Conservation (phyloP, 1,139 yeast species). For the Nakaseomyces nivariensis region DNA sequence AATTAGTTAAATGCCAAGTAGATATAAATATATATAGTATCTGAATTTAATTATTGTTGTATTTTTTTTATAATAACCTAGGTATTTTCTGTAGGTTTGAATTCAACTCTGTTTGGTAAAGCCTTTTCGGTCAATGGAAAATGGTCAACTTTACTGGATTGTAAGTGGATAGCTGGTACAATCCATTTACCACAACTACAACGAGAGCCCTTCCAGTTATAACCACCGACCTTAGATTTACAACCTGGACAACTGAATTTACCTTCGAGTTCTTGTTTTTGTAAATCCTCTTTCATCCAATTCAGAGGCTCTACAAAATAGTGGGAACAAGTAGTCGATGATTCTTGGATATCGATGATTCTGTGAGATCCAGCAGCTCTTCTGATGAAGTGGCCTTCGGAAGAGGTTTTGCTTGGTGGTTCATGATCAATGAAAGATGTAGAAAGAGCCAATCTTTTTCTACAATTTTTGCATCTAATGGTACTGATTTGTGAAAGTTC, state of each 20-base stretch:
- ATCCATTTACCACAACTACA: constrained; percentile 97
- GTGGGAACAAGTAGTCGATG: constrained; percentile 65
- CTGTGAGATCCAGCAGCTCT: constrained; percentile 52
- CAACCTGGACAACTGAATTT: constrained; percentile 81
- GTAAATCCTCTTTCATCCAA: constrained; percentile 83
- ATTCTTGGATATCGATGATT: constrained; percentile 45
- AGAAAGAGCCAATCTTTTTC: constrained; percentile 40
- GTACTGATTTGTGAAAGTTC: constrained; percentile 26
- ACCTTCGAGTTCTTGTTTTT: constrained; percentile 65
- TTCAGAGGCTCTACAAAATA: constrained; percentile 73
- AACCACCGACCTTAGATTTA: constrained; percentile 73
- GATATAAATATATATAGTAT: no score
- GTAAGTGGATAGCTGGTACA: constrained; percentile 81
- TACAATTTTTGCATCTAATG: constrained; percentile 62
- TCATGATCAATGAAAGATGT: constrained; percentile 48
- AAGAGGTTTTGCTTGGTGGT: constrained; percentile 50
- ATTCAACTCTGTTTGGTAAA: constrained; percentile 22
- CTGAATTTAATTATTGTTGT: background rate
- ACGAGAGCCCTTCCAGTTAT: constrained; percentile 89
- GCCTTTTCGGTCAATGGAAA: constrained; percentile 28
- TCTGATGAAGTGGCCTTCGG: constrained; percentile 53
- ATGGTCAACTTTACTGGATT: constrained; percentile 70
- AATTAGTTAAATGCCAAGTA: no score
- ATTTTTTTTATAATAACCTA: background rate
- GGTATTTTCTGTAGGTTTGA: constrained; percentile 7